Conservation (phyloP, 177 flowering plant species). For the Vitis hybrid region DNA sequence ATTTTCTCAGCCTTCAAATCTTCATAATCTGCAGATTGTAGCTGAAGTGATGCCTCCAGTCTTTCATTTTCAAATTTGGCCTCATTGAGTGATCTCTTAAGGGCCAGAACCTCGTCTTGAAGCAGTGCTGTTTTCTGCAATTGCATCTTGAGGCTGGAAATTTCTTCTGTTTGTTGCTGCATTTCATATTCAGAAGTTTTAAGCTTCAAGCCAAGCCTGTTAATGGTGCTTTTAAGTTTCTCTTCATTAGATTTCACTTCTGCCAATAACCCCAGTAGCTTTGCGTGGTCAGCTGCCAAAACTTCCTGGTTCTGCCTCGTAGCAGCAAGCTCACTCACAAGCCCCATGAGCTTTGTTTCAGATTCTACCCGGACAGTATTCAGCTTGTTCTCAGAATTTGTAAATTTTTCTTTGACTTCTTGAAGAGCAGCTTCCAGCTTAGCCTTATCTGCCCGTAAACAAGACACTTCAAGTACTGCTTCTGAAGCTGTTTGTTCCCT, state of each 20-base stretch:
- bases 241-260: conserved; percentile 13
- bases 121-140: conserved; percentile 33
- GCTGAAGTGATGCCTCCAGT: conserved; percentile 35
- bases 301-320: conserved; percentile 16
- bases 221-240: conserved; percentile 8
- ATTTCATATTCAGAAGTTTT: conserved; percentile 33
- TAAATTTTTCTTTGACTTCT: conserved; percentile 31
- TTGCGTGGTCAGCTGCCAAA: conserved; percentile 13
- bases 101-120: conserved; percentile 40
- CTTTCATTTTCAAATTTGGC: conserved; percentile 40
- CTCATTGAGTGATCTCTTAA: conserved; percentile 33
- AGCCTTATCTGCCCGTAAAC: conserved; percentile 36
- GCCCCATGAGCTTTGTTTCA: conserved; percentile 21
- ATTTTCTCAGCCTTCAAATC: conserved; percentile 36
- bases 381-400: conserved; percentile 23
- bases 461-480: conserved; percentile 41
- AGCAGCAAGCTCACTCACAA: conserved; percentile 5
- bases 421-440: conserved; percentile 33
- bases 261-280: conserved; percentile 10
- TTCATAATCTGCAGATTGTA: conserved; percentile 34
- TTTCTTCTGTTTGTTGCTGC: conserved; percentile 38
- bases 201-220: conserved; percentile 12
- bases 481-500: conserved; percentile 34
- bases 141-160: conserved; percentile 27
- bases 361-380: conserved; percentile 28